These are phyloP conservation scores for Annulohypoxylon stygium DNA, from an alignment of 495 filamentous ascomycete genomes.

Conservation along the genomic window DNA sequence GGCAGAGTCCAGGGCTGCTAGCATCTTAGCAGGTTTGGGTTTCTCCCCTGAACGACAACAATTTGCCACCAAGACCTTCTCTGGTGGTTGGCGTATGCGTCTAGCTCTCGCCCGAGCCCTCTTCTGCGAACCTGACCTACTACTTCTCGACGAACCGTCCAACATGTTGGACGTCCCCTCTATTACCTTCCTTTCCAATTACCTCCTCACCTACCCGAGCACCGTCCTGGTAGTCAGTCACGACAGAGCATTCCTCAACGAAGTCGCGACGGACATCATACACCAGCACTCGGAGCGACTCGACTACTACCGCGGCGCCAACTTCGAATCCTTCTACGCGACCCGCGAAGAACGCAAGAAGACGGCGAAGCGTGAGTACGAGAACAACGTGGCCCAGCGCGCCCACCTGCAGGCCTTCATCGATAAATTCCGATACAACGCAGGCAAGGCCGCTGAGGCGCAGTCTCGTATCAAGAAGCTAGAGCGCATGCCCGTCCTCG, in stretches of 20 bases:
- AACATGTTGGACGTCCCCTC: conserved; percentile 99
- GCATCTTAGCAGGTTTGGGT: conserved; percentile 95
- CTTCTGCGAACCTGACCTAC: conserved; percentile 97
- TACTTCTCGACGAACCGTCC: conserved; percentile 98
- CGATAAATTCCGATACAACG: conserved; percentile 99
- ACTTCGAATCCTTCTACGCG: conserved; percentile 98
- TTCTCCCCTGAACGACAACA: conserved; percentile 96
- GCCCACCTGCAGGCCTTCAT: conserved; percentile 95
- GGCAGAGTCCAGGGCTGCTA: conserved; percentile 93
- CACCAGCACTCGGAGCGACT: conserved; percentile 97
- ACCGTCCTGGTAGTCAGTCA: conserved; percentile 97
- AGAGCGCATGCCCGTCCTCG: conserved; percentile 93
- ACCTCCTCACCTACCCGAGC: conserved; percentile 93
- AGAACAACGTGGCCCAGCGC: conserved; percentile 95
- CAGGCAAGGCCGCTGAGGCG: conserved; percentile 97
- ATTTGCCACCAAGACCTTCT: conserved; percentile 96
- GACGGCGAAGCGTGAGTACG: conserved; percentile 96
- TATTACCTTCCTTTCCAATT: conserved; percentile 98
- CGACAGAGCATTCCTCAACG: conserved; percentile 98
- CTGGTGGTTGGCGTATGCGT: conserved; percentile 99
- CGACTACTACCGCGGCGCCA: conserved; percentile 98
- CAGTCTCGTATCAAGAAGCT: conserved; percentile 99
- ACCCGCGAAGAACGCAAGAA: conserved; percentile 97
- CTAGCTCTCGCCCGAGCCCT: conserved; percentile 92
- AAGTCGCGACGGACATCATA: conserved; percentile 99